These are phyloP conservation scores for Rubus parviflorus DNA, from an alignment of 306 rosid species.

Conservation along the genomic window DNA sequence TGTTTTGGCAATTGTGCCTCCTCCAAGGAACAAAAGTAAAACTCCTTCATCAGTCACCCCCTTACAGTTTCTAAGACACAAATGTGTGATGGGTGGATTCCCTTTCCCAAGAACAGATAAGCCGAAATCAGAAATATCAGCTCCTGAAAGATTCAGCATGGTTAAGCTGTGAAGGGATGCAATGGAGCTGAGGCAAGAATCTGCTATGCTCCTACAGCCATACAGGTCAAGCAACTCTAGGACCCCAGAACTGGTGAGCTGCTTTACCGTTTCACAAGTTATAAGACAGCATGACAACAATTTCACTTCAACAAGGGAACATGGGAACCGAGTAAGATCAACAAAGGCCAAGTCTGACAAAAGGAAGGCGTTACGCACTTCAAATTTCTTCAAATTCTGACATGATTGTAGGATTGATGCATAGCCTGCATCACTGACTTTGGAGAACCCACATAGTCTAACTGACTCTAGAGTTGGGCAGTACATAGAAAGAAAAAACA, in stretches of 20 bases:
- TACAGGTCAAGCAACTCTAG: constrained; percentile 35
- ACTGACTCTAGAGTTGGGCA: constrained; percentile 28
- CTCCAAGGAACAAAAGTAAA: constrained; percentile 16
- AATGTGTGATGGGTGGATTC: constrained; percentile 24
- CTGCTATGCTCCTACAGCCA: constrained; percentile 42
- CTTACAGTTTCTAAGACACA: constrained; percentile 32
- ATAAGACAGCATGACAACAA: constrained; percentile 31
- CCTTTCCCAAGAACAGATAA: constrained; percentile 30
- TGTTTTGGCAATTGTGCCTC: constrained; percentile 31
- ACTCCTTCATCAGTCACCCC: constrained; percentile 38
- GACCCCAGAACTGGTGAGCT: constrained; percentile 24
- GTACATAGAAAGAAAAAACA: constrained; percentile 32
- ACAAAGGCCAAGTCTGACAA: constrained; percentile 33
- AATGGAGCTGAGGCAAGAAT: constrained; percentile 28
- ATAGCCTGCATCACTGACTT: constrained; percentile 38
- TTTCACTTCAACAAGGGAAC: constrained; percentile 32
- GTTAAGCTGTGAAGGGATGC: constrained; percentile 21
- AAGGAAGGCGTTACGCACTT: constrained; percentile 28
- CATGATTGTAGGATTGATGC: constrained; percentile 36
- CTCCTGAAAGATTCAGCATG: constrained; percentile 27
- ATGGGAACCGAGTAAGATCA: constrained; percentile 13
- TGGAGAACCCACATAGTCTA: constrained; percentile 37
- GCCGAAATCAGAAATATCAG: constrained; percentile 31
- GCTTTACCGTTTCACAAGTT: constrained; percentile 35
- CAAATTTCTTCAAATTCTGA: constrained; percentile 25